phyloP scores from a whole-genome alignment of 306 rosid species.

The Cucurbita ficifolia region DNA sequence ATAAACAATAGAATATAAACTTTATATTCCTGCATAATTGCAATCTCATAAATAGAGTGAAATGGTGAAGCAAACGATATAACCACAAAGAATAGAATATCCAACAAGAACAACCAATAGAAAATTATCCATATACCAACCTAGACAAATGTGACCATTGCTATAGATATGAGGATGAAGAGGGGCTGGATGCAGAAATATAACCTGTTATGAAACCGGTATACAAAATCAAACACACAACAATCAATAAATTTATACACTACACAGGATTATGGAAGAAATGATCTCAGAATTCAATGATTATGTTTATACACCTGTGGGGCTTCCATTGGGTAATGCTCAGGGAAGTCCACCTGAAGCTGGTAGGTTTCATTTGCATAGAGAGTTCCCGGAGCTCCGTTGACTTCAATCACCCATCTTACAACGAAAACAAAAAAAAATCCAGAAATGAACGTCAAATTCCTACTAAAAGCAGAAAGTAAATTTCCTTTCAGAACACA shows the following conservation, averaged over 20 bases:
- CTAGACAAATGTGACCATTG: constrained; percentile 98
- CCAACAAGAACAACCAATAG: not conserved
- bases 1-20: not conserved
- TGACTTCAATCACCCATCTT: constrained; percentile 99
- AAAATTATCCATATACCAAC: constrained; percentile 23
- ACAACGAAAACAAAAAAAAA: not conserved
- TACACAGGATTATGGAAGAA: not conserved
- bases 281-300: not conserved
- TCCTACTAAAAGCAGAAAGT: not conserved
- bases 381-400: constrained; percentile 95
- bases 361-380: constrained; percentile 80
- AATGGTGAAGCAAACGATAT: not conserved
- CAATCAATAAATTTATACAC: not conserved
- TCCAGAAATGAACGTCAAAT: not conserved
- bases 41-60: not conserved
- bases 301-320: constrained; percentile 52
- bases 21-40: not conserved
- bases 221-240: constrained; percentile 11
- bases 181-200: constrained; percentile 94
- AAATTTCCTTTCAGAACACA: not conserved
- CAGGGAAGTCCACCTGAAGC: constrained; percentile 99
- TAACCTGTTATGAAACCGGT: constrained; percentile 45
- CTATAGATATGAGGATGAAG: constrained; percentile 96
- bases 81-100: not conserved
- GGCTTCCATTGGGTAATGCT: constrained; percentile 99